These are phyloP conservation scores for Acanthamoeba culbertsoni DNA, from an alignment of 208 protist species.

Conservation along the genomic window DNA sequence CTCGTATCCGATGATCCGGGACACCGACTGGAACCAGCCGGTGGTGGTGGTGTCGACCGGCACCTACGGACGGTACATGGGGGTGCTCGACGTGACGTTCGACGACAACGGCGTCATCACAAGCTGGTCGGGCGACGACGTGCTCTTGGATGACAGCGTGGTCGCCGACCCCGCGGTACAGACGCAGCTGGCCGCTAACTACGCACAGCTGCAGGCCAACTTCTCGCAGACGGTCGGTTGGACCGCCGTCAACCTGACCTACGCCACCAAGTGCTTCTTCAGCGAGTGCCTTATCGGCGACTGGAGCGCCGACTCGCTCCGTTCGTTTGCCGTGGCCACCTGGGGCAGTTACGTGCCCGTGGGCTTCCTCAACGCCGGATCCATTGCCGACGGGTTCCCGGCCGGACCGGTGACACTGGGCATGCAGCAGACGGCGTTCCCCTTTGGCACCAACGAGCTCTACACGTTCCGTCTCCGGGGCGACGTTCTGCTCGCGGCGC, in stretches of 20 bases:
- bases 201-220: neutral
- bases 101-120: slow-evolving; percentile 30
- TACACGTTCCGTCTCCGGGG: neutral
- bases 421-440: neutral
- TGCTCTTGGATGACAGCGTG: neutral
- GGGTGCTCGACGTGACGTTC: neutral
- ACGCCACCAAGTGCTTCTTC: neutral
- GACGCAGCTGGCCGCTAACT: neutral
- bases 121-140: neutral
- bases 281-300: neutral
- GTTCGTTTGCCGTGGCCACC: neutral
- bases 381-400: neutral
- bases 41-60: slow-evolving; percentile 12
- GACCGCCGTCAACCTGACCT: neutral
- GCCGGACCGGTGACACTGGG: neutral
- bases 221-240: neutral
- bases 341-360: neutral
- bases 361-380: neutral
- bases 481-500: neutral
- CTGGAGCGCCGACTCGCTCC: neutral
- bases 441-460: neutral
- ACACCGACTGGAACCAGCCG: neutral
- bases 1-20: neutral
- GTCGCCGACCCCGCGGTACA: neutral
- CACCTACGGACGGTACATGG: neutral